These are phyloP conservation scores for Eurotiales sp. DNA, from an alignment of 2,329 filamentous ascomycete species.

Conservation along the genomic window DNA sequence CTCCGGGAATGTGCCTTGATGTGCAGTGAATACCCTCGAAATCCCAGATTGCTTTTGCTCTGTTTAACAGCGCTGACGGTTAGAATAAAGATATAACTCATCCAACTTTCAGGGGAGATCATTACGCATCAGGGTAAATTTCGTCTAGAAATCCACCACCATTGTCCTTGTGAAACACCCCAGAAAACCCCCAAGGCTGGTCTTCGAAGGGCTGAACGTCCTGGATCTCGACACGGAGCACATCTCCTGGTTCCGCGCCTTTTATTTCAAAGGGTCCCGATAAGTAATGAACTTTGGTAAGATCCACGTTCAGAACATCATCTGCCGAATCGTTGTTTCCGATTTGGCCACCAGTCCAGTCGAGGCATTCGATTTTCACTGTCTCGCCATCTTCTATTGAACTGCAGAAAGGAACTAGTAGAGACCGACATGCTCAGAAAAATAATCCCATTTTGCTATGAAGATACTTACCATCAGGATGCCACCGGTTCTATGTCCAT, in stretches of 20 bases:
- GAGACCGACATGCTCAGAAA: not conserved
- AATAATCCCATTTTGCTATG: not conserved
- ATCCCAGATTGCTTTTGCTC: conserved; percentile 71
- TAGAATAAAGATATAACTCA: not conserved
- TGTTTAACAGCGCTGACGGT: conserved; percentile 17
- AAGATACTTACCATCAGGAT: conserved; percentile 70
- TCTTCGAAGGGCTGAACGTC: conserved; percentile 87
- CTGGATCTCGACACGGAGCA: conserved; percentile 84
- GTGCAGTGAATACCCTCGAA: conserved; percentile 78
- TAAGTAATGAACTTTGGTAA: conserved; percentile 82
- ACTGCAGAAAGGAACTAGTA: conserved; percentile 67
- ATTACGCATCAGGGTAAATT: conserved; percentile 73
- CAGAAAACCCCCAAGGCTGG: conserved; percentile 86
- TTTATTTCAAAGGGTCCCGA: conserved; percentile 87
- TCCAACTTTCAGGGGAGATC: not conserved
- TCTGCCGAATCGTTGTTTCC: conserved; percentile 86
- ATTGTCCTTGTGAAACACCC: conserved; percentile 73
- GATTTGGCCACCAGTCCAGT: conserved; percentile 78
- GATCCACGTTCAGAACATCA: conserved; percentile 77
- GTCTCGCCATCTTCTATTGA: conserved; percentile 78
- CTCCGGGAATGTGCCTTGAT: conserved; percentile 79
- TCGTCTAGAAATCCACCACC: conserved; percentile 88
- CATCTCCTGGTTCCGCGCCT: conserved; percentile 76
- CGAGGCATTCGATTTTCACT: conserved; percentile 89
- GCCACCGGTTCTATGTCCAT: conserved; percentile 73